Evolutionary conservation across 176 grass and related monocot species (phyloP), one percentile per base, ranked within the genome.

Genomic region (Musa acuminata): DNA sequence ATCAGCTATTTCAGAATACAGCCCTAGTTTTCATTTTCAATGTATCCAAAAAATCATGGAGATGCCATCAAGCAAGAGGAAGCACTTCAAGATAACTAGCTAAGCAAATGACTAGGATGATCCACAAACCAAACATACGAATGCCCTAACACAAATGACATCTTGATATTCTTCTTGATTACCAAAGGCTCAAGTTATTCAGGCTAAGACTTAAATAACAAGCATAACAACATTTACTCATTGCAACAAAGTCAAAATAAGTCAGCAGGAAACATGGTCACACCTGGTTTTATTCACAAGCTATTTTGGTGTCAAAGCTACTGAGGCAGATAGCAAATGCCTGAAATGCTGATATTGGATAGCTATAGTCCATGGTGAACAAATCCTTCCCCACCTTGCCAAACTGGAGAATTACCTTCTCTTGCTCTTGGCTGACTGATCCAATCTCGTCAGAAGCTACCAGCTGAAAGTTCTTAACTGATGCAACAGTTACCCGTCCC

Each of bases 251-350:
- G n/a, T 49, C 8, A 19, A 43, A 20, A n/a, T 48, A 49, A 12
- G n/a, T 16, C 27, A 35, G 53, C 80, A 74, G n/a, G 55, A 71
- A 76, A 13, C 13, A 55, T 9, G 76, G 49, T 23, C 58, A 27
- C 26, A 85, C 75, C 78, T 87, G 73, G 52, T 78, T 49, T 93
- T 76, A 93, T 83, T 97, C 93, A 13, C 93, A 88, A n/a, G 87
- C 90, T 64, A 97, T 90, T 85, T 91, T 97, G 81, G 93, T 97
- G 62, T 97, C 93, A 12, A 97, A 97, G 76, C 87, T 93, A 77
- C 93, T 93, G 25, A 93, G 85, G 29, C 94, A 93, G 58, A 98
- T 90, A 23, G 87, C 87, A 80, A 93, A 93, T 0, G 94, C 94
- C 80, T 97, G 94, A 68, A 93, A 97, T 50, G 94, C 87, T 17